Percentiles rank a stretch among this genome's conserved stretches.
Evolutionary conservation across 805 yeast genomes (phyloP).

Genomic region (Candida parachauliodes): DNA sequence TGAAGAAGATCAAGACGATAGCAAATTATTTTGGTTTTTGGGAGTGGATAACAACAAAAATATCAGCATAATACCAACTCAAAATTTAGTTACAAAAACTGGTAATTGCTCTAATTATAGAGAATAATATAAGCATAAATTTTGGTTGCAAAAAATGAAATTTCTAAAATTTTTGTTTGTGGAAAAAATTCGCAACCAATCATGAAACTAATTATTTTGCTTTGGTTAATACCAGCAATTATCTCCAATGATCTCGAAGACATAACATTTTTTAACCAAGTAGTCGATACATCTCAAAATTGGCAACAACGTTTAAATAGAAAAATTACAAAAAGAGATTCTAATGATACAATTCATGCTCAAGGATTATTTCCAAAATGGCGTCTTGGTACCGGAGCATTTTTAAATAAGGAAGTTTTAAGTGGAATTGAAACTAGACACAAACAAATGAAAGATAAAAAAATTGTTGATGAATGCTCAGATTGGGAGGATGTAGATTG

Average conservation of each 20-base stretch:
- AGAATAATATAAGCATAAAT: too few species aligned
- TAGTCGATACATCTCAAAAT: constrained; percentile 4
- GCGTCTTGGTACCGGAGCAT: constrained; percentile 18
- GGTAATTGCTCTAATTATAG: neutral
- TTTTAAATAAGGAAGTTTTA: constrained; percentile 13
- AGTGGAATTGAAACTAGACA: constrained; percentile 5
- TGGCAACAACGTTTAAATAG: constrained; percentile 5
- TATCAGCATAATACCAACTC: neutral
- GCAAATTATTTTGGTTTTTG: constrained; percentile 7
- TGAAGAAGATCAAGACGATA: neutral
- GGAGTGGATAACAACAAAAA: neutral
- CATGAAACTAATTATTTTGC: constrained; percentile 3
- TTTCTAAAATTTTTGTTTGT: constrained; percentile 1
- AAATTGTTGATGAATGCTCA: constrained; percentile 5
- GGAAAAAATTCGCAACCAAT: neutral
- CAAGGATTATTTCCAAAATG: constrained; percentile 9
- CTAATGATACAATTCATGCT: constrained; percentile 1
- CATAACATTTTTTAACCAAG: constrained; percentile 8
- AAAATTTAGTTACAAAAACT: constrained; percentile 1
- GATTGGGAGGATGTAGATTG: constrained; percentile 6
- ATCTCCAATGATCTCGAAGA: constrained; percentile 6
- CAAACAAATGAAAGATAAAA: constrained; percentile 4
- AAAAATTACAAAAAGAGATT: neutral
- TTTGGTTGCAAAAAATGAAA: neutral
- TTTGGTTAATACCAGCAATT: neutral